These are phyloP conservation scores for Russula virescens DNA, from an alignment of 768 basidiomycete genomes.

Conservation along the genomic window DNA sequence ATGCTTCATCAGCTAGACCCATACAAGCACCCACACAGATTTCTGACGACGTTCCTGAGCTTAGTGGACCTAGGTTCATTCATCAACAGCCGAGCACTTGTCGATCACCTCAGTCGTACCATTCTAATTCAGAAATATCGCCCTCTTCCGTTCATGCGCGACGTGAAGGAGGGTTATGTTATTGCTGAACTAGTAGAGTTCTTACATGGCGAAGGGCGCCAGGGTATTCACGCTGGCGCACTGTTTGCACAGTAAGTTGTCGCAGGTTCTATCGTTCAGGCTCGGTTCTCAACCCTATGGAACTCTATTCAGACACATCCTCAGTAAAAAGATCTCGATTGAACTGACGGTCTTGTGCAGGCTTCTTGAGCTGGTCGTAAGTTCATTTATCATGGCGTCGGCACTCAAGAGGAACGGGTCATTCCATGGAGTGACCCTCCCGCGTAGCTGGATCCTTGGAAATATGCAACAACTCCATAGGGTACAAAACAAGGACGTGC, in stretches of 20 bases:
- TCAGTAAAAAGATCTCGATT: conserved; percentile 4
- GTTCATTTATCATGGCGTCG: conserved; percentile 11
- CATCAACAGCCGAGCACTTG: conserved; percentile 13
- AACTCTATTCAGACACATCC: conserved; percentile 2
- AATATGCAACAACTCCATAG: conserved; percentile 1
- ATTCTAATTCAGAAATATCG: not conserved
- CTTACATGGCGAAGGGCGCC: not conserved
- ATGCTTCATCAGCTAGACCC: not conserved
- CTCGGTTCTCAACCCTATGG: not conserved
- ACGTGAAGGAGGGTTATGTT: not conserved
- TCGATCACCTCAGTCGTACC: conserved; percentile 9
- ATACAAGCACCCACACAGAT: not conserved
- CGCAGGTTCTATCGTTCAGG: too few species aligned
- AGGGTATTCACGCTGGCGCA: conserved; percentile 5
- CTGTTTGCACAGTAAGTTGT: conserved; percentile 9
- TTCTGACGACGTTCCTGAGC: conserved; percentile 14
- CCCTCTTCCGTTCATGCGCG: conserved; percentile 1
- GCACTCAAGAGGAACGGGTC: not conserved
- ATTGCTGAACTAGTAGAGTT: conserved; percentile 7
- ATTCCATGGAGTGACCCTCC: conserved; percentile 11
- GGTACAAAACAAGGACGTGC: conserved; percentile 10
- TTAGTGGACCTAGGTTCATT: conserved; percentile 19
- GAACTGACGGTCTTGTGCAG: conserved; percentile 14
- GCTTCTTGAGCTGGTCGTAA: conserved; percentile 12
- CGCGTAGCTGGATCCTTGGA: conserved; percentile 24